Evolutionary conservation across 352 stramenopile genomes (phyloP), one percentile per base, ranked within the genome.

Genomic region (Globisporangium echinulatum): DNA sequence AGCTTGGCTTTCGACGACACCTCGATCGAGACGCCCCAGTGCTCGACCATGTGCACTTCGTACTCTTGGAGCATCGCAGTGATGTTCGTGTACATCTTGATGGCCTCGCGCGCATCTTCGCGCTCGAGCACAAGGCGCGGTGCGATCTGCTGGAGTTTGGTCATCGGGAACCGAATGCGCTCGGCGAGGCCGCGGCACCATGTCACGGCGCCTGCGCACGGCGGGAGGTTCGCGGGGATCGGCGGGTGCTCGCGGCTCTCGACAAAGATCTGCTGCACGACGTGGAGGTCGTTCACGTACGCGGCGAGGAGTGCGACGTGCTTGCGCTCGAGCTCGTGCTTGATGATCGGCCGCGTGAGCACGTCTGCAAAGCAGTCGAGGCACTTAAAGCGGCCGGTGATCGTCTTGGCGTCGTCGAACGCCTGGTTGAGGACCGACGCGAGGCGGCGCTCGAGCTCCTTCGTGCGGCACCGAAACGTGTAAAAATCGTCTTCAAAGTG

Each of bases 401-500:
- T 86, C 0, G 88, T 97, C 58, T 88, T 92, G 25, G 87, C 86
- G 71, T 98, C 92, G 52, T 97, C 90, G 49, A 98, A 97, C 6
- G 86, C 90, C 55, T 97, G 91, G 42, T 90, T 90, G 33, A 98
- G 87, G 7, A 97, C 84, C 25, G 82, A 94, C 0, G 86, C 85
- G 19, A 98, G 63, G 3, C 90, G 74, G 0, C 85, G 69, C 67
- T 97, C 87, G 5, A 97, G 70, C 64, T 96, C 87, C 53, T 97
- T 96, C 56, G 93, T 94, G 40, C 84, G 83, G 39, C 68, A 86
- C 5, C 90, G 79, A 49, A 97, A 97, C 7, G 85, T 80, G 65
- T 97, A 97, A 48, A 96, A 97, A 51, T 94, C 78, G 60, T 97
- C 83, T 54, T 97, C 88, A 63, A 98, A 97, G 64, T 85, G 68